A percentile compares a stretch with the other conserved stretches of the same genome.
Evolutionary conservation across 2,329 filamentous ascomycete genomes (phyloP).

Genomic region (Lecanicillium sp.): DNA sequence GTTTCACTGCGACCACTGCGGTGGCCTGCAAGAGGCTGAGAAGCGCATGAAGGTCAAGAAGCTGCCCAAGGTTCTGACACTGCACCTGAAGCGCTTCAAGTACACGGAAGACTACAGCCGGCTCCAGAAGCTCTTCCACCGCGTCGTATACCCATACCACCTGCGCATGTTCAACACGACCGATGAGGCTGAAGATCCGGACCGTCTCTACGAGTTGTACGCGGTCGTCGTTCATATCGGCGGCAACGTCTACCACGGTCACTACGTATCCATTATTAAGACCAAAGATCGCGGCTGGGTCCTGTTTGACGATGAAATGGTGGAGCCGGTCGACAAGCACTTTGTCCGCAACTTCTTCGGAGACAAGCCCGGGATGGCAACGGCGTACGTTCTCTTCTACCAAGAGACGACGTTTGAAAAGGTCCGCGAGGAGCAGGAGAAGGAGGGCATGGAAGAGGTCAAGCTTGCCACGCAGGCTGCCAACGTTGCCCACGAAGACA

Average conservation of each 20-base stretch:
- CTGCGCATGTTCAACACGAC: conserved; percentile 96
- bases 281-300: conserved; percentile 94
- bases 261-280: conserved; percentile 97
- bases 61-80: conserved; percentile 79
- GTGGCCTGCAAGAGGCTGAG: conserved; percentile 92
- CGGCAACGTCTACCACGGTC: conserved; percentile 91
- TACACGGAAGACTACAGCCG: conserved; percentile 94
- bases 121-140: conserved; percentile 91
- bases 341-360: conserved; percentile 98
- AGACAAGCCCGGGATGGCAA: conserved; percentile 82
- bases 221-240: conserved; percentile 97
- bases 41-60: conserved; percentile 99
- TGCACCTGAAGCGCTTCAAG: conserved; percentile 96
- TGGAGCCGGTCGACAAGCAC: conserved; percentile 93
- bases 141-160: conserved; percentile 95
- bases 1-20: conserved; percentile 96
- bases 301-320: conserved; percentile 96
- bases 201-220: conserved; percentile 92
- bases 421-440: conserved; percentile 70
- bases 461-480: conserved; percentile 48
- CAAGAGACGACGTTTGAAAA: conserved; percentile 75
- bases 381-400: conserved; percentile 95
- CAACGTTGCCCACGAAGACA: conserved; percentile 43
- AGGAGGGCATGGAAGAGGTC: conserved; percentile 61
- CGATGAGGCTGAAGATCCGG: conserved; percentile 87